Percentiles rank a stretch among this genome's conserved stretches.
phyloP scores from a whole-genome alignment of 495 filamentous ascomycete genomes.

The Elaphomyces granulatus region DNA sequence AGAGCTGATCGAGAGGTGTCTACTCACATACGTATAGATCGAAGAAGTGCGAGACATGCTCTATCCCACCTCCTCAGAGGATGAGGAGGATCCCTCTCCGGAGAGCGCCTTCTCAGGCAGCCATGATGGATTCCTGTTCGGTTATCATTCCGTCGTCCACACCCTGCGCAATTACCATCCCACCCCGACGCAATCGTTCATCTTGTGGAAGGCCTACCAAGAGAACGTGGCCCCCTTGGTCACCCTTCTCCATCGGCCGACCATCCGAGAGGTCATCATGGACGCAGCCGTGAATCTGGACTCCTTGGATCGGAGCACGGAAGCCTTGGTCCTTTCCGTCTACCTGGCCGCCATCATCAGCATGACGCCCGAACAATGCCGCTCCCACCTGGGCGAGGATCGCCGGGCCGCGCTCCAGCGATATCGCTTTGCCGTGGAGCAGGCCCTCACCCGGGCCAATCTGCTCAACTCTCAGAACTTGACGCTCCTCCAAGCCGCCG shows the following conservation, averaged over 20 bases:
- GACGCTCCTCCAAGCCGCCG: constrained; percentile 61
- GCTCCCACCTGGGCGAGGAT: constrained; percentile 22
- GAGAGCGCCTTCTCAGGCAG: constrained; percentile 24
- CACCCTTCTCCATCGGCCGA: constrained; percentile 51
- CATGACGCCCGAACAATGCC: constrained; percentile 36
- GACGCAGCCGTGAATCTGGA: constrained; percentile 36
- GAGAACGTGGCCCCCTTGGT: constrained; percentile 62
- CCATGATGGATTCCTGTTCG: constrained; percentile 57
- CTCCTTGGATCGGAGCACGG: constrained; percentile 42
- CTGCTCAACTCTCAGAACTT: constrained; percentile 64
- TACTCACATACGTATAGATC: constrained; percentile 31
- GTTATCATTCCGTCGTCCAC: constrained; percentile 45
- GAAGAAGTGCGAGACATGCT: constrained; percentile 60
- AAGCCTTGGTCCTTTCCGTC: constrained; percentile 65
- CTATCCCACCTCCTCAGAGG: constrained; percentile 47
- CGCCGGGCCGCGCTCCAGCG: constrained; percentile 36
- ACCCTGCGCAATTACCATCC: constrained; percentile 38
- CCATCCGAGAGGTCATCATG: constrained; percentile 34
- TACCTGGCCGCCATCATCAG: constrained; percentile 64
- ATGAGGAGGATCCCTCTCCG: constrained; percentile 53
- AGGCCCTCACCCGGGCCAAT: constrained; percentile 58
- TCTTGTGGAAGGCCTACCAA: constrained; percentile 53
- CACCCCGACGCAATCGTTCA: constrained; percentile 43
- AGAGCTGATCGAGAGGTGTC: too few relatives aligned
- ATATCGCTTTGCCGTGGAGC: constrained; percentile 70